Evolutionary conservation across 805 yeast species (phyloP), one percentile per base, ranked within the genome.

Genomic region (Pichia ethanolica): DNA sequence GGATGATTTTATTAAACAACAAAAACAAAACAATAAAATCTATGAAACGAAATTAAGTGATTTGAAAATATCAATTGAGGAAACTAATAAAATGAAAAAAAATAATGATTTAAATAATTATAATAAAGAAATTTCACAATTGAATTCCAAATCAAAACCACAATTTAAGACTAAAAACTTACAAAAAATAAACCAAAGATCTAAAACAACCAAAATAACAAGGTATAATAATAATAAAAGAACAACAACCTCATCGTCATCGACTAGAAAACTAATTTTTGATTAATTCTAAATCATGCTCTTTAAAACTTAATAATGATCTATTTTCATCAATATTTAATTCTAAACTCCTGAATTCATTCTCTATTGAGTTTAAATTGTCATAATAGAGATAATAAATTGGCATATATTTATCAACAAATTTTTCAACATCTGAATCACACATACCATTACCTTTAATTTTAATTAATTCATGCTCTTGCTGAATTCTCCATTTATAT

Each of bases 351-450:
- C 50, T 48, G 6, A 41, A 14, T 43, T 47, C 39, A 7, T 39
- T 39, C 30, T 39, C 26, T 7, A 46, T 45, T 13, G 45, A 33
- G 3, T 48, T 38, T 12, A 64, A 47, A 10, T 55, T 45, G 40
- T 54, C 51, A 59, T 79, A 83, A 63, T 86, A 93, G 25, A 90
- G 59, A 53, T 79, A 76, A 59, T 91, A 91, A 36, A 84, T 78
- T 1, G 96, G 96, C 89, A 86, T 84, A 65, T 91, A 91, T 52
- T 96, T 75, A 52, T 83, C 79, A 10, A 91, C 83, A 70, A 93
- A 93, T 20, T 54, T 54, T 9, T 56, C 65, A 5, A 91, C 96
- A 57, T 83, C 75, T 1, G 61, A 72, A 56, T 86, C 93, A 2
- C 83, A 66, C 98, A 93, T 90, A 0, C 98, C 98, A 1, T 57